These are phyloP conservation scores for Austroboletus olivaceoglutinosus DNA, from an alignment of 1,284 basidiomycete species.

Conservation along the genomic window DNA sequence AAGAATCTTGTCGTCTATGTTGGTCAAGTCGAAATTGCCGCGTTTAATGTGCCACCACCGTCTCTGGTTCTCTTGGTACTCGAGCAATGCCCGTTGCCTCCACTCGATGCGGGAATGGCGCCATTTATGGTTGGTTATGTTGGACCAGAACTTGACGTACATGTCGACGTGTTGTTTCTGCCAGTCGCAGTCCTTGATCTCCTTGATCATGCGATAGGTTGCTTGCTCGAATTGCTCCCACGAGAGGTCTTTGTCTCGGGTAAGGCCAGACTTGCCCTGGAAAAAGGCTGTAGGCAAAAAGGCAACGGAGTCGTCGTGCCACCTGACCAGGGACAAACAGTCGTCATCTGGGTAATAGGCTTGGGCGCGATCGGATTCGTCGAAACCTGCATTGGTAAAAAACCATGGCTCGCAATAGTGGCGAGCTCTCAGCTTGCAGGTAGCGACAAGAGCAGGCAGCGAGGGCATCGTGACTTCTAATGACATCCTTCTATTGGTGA, in stretches of 20 bases:
- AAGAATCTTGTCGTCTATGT: background rate
- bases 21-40: background rate
- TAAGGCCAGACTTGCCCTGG: background rate
- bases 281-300: background rate
- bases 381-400: background rate
- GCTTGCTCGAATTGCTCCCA: constrained; percentile 1
- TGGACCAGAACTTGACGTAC: background rate
- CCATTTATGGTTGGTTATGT: background rate
- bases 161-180: background rate
- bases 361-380: background rate
- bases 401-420: constrained; percentile 1
- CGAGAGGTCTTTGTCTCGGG: background rate
- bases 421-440: background rate
- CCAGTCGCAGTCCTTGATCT: background rate
- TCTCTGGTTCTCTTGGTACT: background rate
- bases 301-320: background rate
- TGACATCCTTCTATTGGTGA: background rate
- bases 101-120: background rate
- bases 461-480: background rate
- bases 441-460: background rate
- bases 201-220: background rate
- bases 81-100: background rate
- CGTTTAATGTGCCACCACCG: background rate
- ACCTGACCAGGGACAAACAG: background rate
- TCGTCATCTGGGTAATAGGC: background rate